Conservation (phyloP, 176 grass and related monocot genomes). For the Eragrostis nindensis region DNA sequence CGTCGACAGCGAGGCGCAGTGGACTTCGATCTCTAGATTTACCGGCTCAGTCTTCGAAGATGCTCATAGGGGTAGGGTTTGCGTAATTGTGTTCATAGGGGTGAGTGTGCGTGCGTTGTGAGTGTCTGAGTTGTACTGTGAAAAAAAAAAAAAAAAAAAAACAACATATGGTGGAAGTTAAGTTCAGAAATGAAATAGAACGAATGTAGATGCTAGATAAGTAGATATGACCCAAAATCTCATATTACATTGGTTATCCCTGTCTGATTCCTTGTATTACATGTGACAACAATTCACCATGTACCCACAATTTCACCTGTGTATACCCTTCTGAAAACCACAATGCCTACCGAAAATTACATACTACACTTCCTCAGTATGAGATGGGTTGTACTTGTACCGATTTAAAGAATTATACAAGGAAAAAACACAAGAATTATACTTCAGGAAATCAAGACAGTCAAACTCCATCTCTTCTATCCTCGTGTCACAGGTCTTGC, state of each 20-base stretch:
- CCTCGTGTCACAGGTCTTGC: not conserved
- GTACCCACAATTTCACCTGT: conserved; percentile 13
- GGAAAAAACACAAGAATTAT: not conserved
- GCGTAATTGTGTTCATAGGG: too few species aligned
- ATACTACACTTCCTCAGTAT: not conserved
- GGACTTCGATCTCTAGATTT: too few species aligned
- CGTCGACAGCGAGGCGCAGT: too few species aligned
- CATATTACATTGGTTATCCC: not conserved
- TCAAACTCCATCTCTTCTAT: conserved; percentile 10
- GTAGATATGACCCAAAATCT: not conserved
- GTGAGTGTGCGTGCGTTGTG: too few species aligned
- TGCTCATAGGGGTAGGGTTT: too few species aligned
- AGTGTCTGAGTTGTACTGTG: too few species aligned
- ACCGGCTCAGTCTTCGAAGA: too few species aligned
- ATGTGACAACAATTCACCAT: not conserved
- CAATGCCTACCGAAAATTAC: not conserved
- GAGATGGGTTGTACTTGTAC: not conserved
- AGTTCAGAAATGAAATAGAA: not conserved
- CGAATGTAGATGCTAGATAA: too few species aligned
- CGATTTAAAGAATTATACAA: not conserved
- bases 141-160: too few species aligned
- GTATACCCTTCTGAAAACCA: not conserved
- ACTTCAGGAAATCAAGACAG: not conserved
- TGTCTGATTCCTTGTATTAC: too few species aligned
- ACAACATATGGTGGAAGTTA: not conserved